Base-by-base conservation (phyloP, 306 rosid species). In the Rosa persica region DNA sequence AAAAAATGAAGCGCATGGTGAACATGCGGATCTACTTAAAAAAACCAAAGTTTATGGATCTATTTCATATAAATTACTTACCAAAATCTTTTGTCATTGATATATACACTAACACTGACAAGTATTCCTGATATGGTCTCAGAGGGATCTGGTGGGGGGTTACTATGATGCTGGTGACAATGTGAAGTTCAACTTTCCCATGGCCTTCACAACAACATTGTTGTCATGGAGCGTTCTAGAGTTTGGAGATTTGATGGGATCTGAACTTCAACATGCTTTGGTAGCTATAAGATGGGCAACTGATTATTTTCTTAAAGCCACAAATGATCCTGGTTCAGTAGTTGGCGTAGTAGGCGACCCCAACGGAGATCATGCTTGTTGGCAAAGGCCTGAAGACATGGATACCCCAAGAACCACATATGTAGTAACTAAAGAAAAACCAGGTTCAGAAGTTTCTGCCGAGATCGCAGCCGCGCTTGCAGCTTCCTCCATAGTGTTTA, bases 361-460 rank as follows among this genome's bases (percentile, higher is more conserved):
- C 4, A 1, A 71, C 38, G 58, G 13, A 12, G 90, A 90, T 48
- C 93, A 88, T 17, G 13, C 13, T 62, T 89, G 91, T 54, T 89
- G 91, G 91, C 75, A 89, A 79, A 89, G 93, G 52, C 93, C 90
- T 17, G 91, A 89, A 67, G 93, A 87, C 67, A 82, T 89, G 93
- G 91, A 89, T 80, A 82, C 87, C 0, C 89, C 76, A 7, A 81
- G 90, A 74, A 86, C 85, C 0, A 34, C 86, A 3, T 87, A 39
- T 48, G 85, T 73, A 10, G 87, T 86, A 0, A 78, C 27, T 39
- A 72, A 19, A 9, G 47, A 55, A 70, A 38, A 22, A 23, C 93
- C 90, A 8, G 93, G 87, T 5, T 82, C 89, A 64, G 88, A 89
- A 75, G 78, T 89, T 16, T 80, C 91, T 1, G 87, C 83, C 0